Base-by-base conservation (phyloP, 2,329 filamentous ascomycete species). In the Trichoderma afroharzianum region DNA sequence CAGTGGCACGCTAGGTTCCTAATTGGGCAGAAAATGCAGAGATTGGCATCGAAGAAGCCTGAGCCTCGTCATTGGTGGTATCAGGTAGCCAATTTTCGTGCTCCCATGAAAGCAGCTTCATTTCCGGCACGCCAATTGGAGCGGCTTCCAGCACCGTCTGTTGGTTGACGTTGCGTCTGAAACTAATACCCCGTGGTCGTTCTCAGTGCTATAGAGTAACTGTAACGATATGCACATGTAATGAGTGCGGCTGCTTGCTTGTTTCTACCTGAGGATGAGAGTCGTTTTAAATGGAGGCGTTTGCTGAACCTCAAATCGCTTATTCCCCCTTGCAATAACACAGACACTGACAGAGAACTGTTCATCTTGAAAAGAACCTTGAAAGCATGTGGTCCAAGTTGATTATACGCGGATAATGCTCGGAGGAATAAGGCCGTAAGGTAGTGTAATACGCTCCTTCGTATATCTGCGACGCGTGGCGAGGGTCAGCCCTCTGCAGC, bases 21-120 rank as follows among this genome's bases (percentile, higher is more conserved):
- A 62, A 62, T 68, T 68, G 57, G 66, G 66, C 30, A 61, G 26
- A 50, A 53, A 33, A 33, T 50, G 55, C 36, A 33, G 66, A 50
- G 26, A 59, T 14, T 32, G 57, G 57, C 43, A 64, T 43, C 32
- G 18, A 32, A n/a, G 24, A n/a, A 30, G 36, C 39, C 53, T 18
- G 14, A 62, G 28, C 21, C 36, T 69, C 67, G 43, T 26, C 58
- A 69, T 68, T 62, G 66, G 66, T 47, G 67, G 67, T 33, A 50
- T 26, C 39, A 57, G 47, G 47, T 53, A 53, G 33, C 30, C n/a
- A 26, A 57, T 26, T 67, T 57, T 62, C 18, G 57, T 18, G 43
- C 18, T 28, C 9, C 28, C 21, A 50, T 69, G 67, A 32, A 62
- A 50, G 62, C 55, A 69, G 53, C 2, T 33, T 50, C 36, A 33